phyloP scores from a whole-genome alignment of 805 yeast genomes.

The Metschnikowia koreensis region DNA sequence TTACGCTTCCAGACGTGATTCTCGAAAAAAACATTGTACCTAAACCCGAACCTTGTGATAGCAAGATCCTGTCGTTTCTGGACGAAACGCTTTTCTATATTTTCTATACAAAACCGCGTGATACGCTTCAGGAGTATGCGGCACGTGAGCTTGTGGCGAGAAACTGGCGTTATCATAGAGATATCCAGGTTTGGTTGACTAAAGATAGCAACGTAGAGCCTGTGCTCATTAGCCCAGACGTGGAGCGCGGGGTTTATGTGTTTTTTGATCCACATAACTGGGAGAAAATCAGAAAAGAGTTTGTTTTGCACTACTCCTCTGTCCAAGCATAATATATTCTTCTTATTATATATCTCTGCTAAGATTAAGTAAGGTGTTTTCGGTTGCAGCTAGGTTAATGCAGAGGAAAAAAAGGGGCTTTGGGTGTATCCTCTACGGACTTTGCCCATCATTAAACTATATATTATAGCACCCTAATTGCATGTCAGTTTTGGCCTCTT shows the following conservation, averaged over 20 bases:
- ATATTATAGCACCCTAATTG: conserved; percentile 1
- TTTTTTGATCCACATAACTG: conserved; percentile 95
- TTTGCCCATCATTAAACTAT: too few species aligned
- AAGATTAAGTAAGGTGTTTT: too few species aligned
- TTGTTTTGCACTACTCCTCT: conserved; percentile 50
- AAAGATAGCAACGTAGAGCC: conserved; percentile 91
- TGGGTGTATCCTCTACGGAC: too few species aligned
- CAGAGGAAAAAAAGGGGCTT: too few species aligned
- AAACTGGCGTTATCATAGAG: conserved; percentile 97
- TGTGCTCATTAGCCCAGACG: conserved; percentile 69
- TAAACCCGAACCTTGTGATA: conserved; percentile 44
- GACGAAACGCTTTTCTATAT: conserved; percentile 93
- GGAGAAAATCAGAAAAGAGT: conserved; percentile 83
- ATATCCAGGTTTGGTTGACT: conserved; percentile 93
- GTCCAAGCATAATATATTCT: conserved; percentile 25
- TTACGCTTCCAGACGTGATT: conserved; percentile 55
- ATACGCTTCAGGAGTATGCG: conserved; percentile 88
- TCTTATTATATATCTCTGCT: too few species aligned
- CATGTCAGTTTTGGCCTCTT: background rate
- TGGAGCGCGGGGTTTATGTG: conserved; percentile 89
- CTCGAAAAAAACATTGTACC: conserved; percentile 34
- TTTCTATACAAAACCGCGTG: conserved; percentile 91
- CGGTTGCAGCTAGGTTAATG: too few species aligned
- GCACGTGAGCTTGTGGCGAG: conserved; percentile 87
- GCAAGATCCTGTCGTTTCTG: conserved; percentile 59